Evolutionary conservation across 208 protist species (phyloP).

Genomic region (Leishmania mexicana): DNA sequence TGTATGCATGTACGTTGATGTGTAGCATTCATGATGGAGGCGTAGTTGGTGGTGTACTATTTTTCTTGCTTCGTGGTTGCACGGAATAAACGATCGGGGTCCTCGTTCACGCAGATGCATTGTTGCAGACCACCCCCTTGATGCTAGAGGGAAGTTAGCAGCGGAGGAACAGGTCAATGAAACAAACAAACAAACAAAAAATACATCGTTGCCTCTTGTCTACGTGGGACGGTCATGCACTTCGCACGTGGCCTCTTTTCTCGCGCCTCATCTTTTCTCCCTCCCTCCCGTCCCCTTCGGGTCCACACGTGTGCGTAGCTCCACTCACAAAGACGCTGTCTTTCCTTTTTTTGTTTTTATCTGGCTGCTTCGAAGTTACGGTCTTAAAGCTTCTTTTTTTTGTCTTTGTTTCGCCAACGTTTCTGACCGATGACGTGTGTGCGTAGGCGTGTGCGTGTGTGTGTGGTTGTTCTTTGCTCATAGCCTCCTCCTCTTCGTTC

Average conservation of each 20-base stretch:
- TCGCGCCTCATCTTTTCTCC: not conserved
- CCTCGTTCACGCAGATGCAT: not conserved
- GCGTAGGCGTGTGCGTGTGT: not conserved
- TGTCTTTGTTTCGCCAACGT: not conserved
- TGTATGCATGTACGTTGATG: not conserved
- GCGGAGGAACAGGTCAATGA: not conserved
- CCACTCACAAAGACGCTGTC: constrained; percentile 2
- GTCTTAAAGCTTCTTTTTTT: not conserved
- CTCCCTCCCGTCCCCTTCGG: not conserved
- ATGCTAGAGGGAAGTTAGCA: not conserved
- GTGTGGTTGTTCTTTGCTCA: not conserved
- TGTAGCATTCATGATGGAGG: not conserved
- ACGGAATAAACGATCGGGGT: not conserved
- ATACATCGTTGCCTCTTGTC: not conserved
- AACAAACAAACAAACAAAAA: not conserved
- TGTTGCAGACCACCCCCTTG: not conserved
- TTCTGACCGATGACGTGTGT: not conserved
- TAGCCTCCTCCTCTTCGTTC: not conserved
- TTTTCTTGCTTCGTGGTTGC: not conserved
- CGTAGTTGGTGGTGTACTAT: not conserved
- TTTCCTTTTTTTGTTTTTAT: constrained; percentile 1
- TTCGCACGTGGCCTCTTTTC: not conserved
- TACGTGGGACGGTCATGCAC: not conserved
- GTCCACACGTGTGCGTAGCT: not conserved
- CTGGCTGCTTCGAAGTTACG: not conserved